phyloP scores from a whole-genome alignment of 2,329 filamentous ascomycete species.

The Whalleya microplaca region DNA sequence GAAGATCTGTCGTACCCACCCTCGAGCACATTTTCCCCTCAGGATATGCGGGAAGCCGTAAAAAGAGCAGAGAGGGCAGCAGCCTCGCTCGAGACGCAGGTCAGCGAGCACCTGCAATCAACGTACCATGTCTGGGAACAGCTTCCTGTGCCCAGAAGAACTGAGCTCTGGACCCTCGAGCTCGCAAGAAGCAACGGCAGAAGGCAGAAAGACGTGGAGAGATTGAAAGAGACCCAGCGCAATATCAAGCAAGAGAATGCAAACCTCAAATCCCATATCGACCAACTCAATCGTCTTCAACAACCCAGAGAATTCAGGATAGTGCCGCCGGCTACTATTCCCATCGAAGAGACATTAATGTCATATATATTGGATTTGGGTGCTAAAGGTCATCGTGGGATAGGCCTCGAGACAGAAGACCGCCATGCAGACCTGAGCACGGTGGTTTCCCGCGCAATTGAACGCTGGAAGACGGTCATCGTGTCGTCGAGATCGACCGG shows the following conservation, averaged over 20 bases:
- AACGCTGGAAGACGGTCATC: conserved; percentile 65
- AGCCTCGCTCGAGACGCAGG: conserved; percentile 67
- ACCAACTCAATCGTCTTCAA: conserved; percentile 61
- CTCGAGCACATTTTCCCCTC: conserved; percentile 42
- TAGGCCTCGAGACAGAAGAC: conserved; percentile 56
- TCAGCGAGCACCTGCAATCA: conserved; percentile 75
- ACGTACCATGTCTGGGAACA: conserved; percentile 78
- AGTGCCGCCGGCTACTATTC: conserved; percentile 54
- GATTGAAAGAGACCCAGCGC: conserved; percentile 54
- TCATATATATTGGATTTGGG: conserved; percentile 51
- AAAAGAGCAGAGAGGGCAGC: conserved; percentile 55
- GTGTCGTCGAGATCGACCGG: conserved; percentile 53
- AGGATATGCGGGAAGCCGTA: conserved; percentile 51
- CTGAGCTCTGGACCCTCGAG: conserved; percentile 65
- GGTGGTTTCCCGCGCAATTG: conserved; percentile 58
- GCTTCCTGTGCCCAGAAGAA: conserved; percentile 59
- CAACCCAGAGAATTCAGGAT: conserved; percentile 64
- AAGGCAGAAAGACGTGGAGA: conserved; percentile 59
- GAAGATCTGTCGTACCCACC: conserved; percentile 59
- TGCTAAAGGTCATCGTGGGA: conserved; percentile 41
- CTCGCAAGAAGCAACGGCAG: conserved; percentile 62
- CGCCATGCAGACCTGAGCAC: conserved; percentile 55
- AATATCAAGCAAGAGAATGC: conserved; percentile 59
- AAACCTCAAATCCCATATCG: conserved; percentile 61
- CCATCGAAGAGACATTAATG: conserved; percentile 54